Evolutionary conservation across 345 rosid species (phyloP), one percentile per base, ranked within the genome.

Genomic region (Erodium maritimum): DNA sequence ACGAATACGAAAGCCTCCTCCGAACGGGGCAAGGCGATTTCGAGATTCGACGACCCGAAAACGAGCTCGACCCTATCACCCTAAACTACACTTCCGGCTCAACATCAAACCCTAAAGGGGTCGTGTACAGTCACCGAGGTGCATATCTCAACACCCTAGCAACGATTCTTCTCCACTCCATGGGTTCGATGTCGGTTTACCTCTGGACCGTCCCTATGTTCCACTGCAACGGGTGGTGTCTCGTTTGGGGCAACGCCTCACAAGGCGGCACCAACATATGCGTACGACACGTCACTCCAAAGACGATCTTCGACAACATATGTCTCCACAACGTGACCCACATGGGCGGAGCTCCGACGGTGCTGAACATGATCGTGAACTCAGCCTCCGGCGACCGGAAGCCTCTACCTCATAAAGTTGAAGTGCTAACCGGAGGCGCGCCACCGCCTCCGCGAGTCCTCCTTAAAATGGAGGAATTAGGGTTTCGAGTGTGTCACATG

Each of bases 191-290:
- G 78, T 86, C 90, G 0, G 80, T 82, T 1, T 91, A 88, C 56
- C 58, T 91, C 5, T 91, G 97, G 96, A 83, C 91, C 0, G 91
- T 91, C 12, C 97, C 97, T 0, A 86, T 91, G 91, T 91, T 91
- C 71, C 97, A 88, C 50, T 86, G 95, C 65, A 91, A 88, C 8
- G 96, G 96, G 0, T 88, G 97, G 96, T 85, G 91, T 52, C 85
- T 90, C 2, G 25, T 65, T 14, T 90, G 97, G 97, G 97, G 94
- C 13, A 65, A 87, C 25, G 90, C 96, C 0, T 94, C 96, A 0
- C 88, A 74, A 34, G 97, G 97, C 3, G 97, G 96, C 50, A 85
- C 86, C 0, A 90, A 82, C 67, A 65, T 90, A 37, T 87, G 94
- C 73, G 71, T 82, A 0, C 70, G 91, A 61, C 85, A 83, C 34